Percentiles rank a stretch among this genome's conserved stretches.
Evolutionary conservation across 2,329 filamentous ascomycete species (phyloP).

Genomic region (Chrysoporthe puriensis): DNA sequence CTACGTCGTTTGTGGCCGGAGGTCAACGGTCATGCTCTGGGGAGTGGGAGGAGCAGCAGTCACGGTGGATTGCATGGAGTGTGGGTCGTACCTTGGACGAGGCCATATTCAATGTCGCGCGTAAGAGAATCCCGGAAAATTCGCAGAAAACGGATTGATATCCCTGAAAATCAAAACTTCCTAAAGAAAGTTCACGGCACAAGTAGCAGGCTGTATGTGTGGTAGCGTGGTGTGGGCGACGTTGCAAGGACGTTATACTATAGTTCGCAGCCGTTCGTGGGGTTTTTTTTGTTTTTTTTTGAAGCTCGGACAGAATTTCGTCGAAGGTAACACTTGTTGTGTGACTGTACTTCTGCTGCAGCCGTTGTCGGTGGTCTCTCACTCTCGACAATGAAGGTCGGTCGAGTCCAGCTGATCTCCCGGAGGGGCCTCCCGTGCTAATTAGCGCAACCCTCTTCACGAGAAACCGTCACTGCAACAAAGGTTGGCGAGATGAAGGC

Average conservation of each 20-base stretch:
- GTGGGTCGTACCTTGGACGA: conserved; percentile 60
- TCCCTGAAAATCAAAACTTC: conserved; percentile 13
- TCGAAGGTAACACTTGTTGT: conserved; percentile 4
- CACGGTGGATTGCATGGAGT: conserved; percentile 29
- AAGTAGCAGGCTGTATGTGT: conserved; percentile 22
- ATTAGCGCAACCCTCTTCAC: conserved; percentile 10
- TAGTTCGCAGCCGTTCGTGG: not conserved
- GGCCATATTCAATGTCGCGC: conserved; percentile 55
- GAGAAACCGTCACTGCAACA: not conserved
- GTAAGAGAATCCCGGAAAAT: conserved; percentile 31
- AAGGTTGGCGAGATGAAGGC: not conserved
- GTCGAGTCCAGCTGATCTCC: conserved; percentile 10
- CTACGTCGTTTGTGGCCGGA: conserved; percentile 44
- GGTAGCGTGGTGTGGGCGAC: conserved; percentile 10
- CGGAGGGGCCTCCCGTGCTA: conserved; percentile 4
- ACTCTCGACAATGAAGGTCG: not conserved
- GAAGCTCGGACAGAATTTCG: not conserved
- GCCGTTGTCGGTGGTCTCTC: not conserved
- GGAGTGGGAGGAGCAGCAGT: conserved; percentile 35
- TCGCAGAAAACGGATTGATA: conserved; percentile 29
- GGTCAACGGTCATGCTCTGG: conserved; percentile 44
- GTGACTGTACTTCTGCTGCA: not conserved
- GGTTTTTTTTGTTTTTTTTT: not conserved
- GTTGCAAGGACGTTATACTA: not conserved
- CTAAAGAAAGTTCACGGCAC: conserved; percentile 26